Conservation (phyloP, 345 rosid species). For the Dimocarpus longan region DNA sequence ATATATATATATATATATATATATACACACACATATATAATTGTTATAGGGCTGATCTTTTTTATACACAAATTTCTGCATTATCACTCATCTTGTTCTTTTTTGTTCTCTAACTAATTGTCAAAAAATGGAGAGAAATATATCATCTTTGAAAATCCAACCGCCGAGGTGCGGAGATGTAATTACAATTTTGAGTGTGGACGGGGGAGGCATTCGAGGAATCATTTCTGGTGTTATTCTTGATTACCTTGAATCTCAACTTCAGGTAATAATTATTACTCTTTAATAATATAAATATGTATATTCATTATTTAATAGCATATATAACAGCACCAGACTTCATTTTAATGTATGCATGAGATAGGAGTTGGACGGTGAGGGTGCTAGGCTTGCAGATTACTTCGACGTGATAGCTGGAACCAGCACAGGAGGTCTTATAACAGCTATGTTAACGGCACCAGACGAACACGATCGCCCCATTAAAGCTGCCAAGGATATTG, state of each 20-base stretch:
- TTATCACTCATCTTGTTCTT: no score
- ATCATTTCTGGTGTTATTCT: constrained; percentile 70
- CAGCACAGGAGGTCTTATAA: constrained; percentile 72
- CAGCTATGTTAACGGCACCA: constrained; percentile 66
- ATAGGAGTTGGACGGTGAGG: constrained; percentile 65
- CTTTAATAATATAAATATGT: no score
- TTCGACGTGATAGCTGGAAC: constrained; percentile 76
- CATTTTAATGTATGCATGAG: neutral
- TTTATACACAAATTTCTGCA: no score
- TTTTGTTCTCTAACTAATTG: no score
- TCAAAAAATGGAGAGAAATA: constrained; percentile 23
- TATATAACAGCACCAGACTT: no score
- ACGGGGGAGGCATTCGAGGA: constrained; percentile 84
- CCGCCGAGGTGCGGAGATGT: constrained; percentile 59
- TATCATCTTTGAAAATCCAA: constrained; percentile 13
- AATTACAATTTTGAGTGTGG: constrained; percentile 67
- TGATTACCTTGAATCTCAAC: constrained; percentile 64
- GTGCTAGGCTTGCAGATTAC: constrained; percentile 66
- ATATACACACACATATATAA: no score
- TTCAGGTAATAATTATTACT: constrained; percentile 52
- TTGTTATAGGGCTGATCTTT: no score
- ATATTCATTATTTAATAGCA: no score
- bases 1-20: no score
- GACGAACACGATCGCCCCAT: constrained; percentile 48
- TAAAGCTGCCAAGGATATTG: constrained; percentile 55